Base-by-base conservation (phyloP, 495 filamentous ascomycete species). In the Delitschia confertaspora region DNA sequence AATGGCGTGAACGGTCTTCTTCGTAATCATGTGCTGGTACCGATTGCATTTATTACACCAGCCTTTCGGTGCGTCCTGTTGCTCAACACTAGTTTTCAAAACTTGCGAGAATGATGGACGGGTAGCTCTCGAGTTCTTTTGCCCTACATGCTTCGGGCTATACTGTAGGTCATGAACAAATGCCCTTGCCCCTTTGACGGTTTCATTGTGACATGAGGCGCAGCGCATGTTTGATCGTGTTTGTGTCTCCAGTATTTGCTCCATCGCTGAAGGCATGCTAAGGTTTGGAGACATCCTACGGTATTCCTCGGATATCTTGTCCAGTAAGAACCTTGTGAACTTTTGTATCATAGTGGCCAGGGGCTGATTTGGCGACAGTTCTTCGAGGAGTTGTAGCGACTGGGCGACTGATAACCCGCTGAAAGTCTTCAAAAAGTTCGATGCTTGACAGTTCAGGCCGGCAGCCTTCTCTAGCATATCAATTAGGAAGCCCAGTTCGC, bases 381-480 rank as follows among this genome's bases (percentile, higher is more conserved):
- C 88, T 57, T 98, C 91, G 4, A 95, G 63, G 11, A 96, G 64
- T 6, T 82, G 79, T 37, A 87, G 56, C 14, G 72, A 79, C 6
- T 71, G 74, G 18, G 85, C 76, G 61, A 85, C 78, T 1, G 82
- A 76, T 38, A 81, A 78, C 51, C 75, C 80, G 57, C 83, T 83
- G 51, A 96, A 80, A 0, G 88, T 82, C 63, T 86, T 91, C 25
- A 95, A 65, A 51, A 99, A 76, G 58, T 99, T 99, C 0, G 89
- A 94, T n/a, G 91, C 91, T 53, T 95, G 91, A 54, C 93, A 96
- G 47, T 88, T 91, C 42, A 85, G 79, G 1, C 88, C 91, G 53
- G 80, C 79, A 5, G 89, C 89, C 57, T 95, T 96, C 52, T 95
- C 84, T 23, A 99, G 70, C 91, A 99, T 99, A 57, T 99, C 91